Conservation (phyloP, 2,329 filamentous ascomycete species). For the Trichoderma koningii region DNA sequence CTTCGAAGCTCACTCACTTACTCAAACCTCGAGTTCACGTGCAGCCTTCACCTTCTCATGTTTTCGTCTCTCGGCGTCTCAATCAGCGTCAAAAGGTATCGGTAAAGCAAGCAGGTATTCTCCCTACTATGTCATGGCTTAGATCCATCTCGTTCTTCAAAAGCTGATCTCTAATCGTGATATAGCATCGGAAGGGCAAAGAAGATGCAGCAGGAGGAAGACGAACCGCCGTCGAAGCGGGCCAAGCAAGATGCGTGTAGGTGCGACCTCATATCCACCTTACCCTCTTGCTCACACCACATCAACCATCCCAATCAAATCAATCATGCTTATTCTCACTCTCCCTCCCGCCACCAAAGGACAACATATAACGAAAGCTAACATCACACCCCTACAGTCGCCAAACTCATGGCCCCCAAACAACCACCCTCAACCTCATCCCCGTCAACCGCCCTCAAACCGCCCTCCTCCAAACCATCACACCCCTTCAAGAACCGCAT, state of each 20-base stretch:
- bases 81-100: neutral
- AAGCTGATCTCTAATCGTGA: too few relatives aligned
- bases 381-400: constrained; percentile 34
- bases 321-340: too few relatives aligned
- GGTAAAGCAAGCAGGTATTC: neutral
- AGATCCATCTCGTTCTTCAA: neutral
- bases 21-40: too few relatives aligned
- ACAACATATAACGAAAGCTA: neutral
- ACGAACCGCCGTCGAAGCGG: constrained; percentile 33
- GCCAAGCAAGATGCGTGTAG: constrained; percentile 47
- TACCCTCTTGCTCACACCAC: neutral
- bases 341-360: neutral
- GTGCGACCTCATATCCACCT: constrained; percentile 3
- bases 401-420: constrained; percentile 44
- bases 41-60: too few relatives aligned
- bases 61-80: too few relatives aligned
- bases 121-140: neutral
- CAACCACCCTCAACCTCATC: neutral
- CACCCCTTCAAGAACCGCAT: constrained; percentile 54
- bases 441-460: constrained; percentile 19
- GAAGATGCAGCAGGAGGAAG: constrained; percentile 31
- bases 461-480: constrained; percentile 31
- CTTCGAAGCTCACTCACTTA: neutral
- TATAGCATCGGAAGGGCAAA: too few relatives aligned
- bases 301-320: neutral